Percentiles rank a stretch among this genome's conserved stretches.
Evolutionary conservation across 1,284 basidiomycete species (phyloP).

Genomic region (Mycena sp.): DNA sequence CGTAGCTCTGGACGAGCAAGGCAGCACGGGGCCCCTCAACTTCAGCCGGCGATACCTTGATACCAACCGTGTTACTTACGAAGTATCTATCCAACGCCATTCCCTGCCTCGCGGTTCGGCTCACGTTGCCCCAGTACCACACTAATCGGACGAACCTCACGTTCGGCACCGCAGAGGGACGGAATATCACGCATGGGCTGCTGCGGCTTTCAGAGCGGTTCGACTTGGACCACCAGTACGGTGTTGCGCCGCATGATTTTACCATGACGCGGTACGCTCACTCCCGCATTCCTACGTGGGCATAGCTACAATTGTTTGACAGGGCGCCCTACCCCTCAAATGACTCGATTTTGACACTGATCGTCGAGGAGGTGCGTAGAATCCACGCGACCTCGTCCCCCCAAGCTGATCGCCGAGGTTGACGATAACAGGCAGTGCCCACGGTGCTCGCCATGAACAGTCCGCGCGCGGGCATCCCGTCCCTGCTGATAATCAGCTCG

Average conservation of each 20-base stretch:
- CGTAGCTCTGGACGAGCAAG: slow-evolving; percentile 57
- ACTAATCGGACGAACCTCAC: slow-evolving; percentile 50
- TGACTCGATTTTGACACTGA: slow-evolving; percentile 65
- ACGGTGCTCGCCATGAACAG: slow-evolving; percentile 23
- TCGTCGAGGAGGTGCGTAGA: slow-evolving; percentile 53
- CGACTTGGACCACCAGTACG: slow-evolving; percentile 64
- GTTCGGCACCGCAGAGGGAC: slow-evolving; percentile 68
- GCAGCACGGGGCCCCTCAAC: slow-evolving; percentile 58
- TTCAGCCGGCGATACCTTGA: slow-evolving; percentile 80
- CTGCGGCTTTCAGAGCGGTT: slow-evolving; percentile 60
- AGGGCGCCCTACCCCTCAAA: slow-evolving; percentile 72
- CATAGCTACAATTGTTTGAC: background rate
- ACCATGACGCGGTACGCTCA: slow-evolving; percentile 63
- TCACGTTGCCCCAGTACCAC: slow-evolving; percentile 61
- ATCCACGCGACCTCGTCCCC: background rate
- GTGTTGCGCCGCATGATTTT: slow-evolving; percentile 79
- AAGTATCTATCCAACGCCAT: slow-evolving; percentile 51
- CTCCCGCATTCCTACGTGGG: background rate
- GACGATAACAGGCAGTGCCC: slow-evolving; percentile 17
- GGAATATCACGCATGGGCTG: slow-evolving; percentile 63
- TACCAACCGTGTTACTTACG: slow-evolving; percentile 76
- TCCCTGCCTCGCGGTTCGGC: background rate
- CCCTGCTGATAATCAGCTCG: slow-evolving; percentile 76
- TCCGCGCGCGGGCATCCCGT: slow-evolving; percentile 46
- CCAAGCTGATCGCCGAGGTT: background rate